Evolutionary conservation across 2,329 filamentous ascomycete species (phyloP).

Genomic region (Graphium sp.): DNA sequence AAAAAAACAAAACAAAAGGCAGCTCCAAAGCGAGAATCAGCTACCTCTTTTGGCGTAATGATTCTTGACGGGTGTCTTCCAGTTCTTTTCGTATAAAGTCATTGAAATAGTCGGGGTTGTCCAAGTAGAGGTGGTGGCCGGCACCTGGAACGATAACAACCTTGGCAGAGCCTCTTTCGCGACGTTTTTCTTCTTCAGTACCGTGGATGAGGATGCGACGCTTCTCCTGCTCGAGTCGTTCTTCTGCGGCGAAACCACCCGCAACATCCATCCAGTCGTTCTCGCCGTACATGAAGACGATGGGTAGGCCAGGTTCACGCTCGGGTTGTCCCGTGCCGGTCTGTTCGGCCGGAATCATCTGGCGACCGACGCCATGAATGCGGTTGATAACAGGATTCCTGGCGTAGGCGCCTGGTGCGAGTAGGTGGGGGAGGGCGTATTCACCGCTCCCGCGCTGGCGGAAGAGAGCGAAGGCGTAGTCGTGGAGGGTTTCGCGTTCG

Average conservation of each 20-base stretch:
- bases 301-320: slow-evolving; percentile 52
- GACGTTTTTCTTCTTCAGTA: slow-evolving; percentile 47
- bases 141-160: slow-evolving; percentile 57
- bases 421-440: slow-evolving; percentile 81
- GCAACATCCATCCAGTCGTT: slow-evolving; percentile 98
- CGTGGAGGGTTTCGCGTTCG: slow-evolving; percentile 73
- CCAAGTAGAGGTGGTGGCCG: slow-evolving; percentile 42
- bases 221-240: slow-evolving; percentile 58
- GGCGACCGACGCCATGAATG: slow-evolving; percentile 75
- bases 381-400: slow-evolving; percentile 73
- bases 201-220: slow-evolving; percentile 40
- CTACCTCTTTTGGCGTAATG: too few relatives aligned
- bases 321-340: slow-evolving; percentile 10
- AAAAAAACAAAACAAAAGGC: too few relatives aligned
- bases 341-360: slow-evolving; percentile 22
- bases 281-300: slow-evolving; percentile 93
- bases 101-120: slow-evolving; percentile 43
- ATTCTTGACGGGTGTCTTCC: too few relatives aligned
- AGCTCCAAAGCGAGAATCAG: too few relatives aligned
- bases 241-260: slow-evolving; percentile 64
- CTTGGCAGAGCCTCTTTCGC: slow-evolving; percentile 66
- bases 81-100: slow-evolving; percentile 32
- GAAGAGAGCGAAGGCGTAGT: slow-evolving; percentile 91
- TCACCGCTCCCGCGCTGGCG: slow-evolving; percentile 83
- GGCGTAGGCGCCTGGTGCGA: slow-evolving; percentile 86